Conservation (phyloP, 2,329 filamentous ascomycete genomes). For the Cercospora zeae-maydis region DNA sequence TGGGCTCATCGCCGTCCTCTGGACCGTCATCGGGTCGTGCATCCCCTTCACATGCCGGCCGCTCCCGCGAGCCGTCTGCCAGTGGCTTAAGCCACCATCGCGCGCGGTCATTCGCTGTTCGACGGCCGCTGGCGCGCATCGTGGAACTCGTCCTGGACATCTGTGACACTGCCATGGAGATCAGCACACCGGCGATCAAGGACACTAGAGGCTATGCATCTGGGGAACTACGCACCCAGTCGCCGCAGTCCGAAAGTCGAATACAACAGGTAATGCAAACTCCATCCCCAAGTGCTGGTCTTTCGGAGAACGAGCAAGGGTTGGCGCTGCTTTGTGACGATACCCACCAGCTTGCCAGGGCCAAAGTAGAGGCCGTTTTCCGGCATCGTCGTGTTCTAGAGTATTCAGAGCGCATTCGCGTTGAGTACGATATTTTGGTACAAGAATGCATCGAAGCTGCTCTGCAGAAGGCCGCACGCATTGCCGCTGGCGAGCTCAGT, state of each 20-base stretch:
- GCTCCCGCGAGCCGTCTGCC: slow-evolving; percentile 64
- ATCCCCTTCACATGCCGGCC: slow-evolving; percentile 60
- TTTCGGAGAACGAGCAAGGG: slow-evolving; percentile 88
- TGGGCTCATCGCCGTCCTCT: slow-evolving; percentile 62
- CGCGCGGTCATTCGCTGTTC: slow-evolving; percentile 83
- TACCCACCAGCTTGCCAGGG: slow-evolving; percentile 76
- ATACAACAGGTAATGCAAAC: slow-evolving; percentile 94
- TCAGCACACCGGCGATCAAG: slow-evolving; percentile 90
- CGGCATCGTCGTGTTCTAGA: slow-evolving; percentile 90
- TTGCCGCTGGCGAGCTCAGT: slow-evolving; percentile 78
- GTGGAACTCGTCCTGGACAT: slow-evolving; percentile 92
- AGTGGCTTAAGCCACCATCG: slow-evolving; percentile 73
- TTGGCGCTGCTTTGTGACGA: slow-evolving; percentile 83
- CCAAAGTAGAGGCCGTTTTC: slow-evolving; percentile 89
- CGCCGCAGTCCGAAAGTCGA: slow-evolving; percentile 89
- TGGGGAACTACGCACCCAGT: slow-evolving; percentile 85
- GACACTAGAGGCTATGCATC: slow-evolving; percentile 65
- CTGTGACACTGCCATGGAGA: slow-evolving; percentile 92
- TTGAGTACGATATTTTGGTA: slow-evolving; percentile 88
- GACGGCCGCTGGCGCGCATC: slow-evolving; percentile 84
- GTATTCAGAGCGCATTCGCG: slow-evolving; percentile 89
- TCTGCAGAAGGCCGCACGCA: slow-evolving; percentile 80
- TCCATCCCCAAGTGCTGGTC: slow-evolving; percentile 90
- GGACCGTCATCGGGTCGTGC: slow-evolving; percentile 68
- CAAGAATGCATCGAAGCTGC: slow-evolving; percentile 95